Evolutionary conservation across 1,139 yeast species (phyloP), one percentile per base, ranked within the genome.

Genomic region (Kodamaea sp.): DNA sequence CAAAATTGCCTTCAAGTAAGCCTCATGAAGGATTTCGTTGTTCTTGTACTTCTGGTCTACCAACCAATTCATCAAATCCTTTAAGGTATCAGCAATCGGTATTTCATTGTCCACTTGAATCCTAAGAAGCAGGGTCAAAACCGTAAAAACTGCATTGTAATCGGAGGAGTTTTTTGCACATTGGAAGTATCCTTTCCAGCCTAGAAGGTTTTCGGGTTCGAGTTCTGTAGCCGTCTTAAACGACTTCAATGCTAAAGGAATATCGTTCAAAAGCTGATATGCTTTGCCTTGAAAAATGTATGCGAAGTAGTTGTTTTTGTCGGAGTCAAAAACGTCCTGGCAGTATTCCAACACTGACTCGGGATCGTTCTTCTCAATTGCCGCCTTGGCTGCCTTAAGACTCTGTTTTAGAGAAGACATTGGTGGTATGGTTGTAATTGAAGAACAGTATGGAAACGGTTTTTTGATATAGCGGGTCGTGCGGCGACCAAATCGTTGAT

Each of bases 111-210:
- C 58, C 3, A 51, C 33, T 24, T 52, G 56, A 9, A 54, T 44
- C 13, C 47, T 42, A 5, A 68, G 39, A 23, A 51, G 50, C 3
- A 42, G 34, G 1, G 62, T 48, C 22, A 75, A 55, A 5, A 74
- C 65, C 1, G 61, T 59, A 50, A 84, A 81, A 45, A 82, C 75
- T 10, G 62, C 51, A 8, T 55, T 51, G 48, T 61, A 71, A 35
- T 78, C 70, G 10, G 59, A 47, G n/a, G 51, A 51, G 5, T 54
- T 50, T 35, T 61, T 65, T 21, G 36, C 56, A 42, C 37, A 59
- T 55, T 46, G 56, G 42, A 79, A 61, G 41, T 82, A 69, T 0
- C 97, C 97, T 53, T 86, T 88, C 95, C 95, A 89, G 0, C 92
- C 95, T 18, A 76, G 56, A 1, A 79, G 43, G 35, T 80, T 78